phyloP scores from a whole-genome alignment of 192 early-diverging fungal genomes.

The Linnemannia schmuckeri region DNA sequence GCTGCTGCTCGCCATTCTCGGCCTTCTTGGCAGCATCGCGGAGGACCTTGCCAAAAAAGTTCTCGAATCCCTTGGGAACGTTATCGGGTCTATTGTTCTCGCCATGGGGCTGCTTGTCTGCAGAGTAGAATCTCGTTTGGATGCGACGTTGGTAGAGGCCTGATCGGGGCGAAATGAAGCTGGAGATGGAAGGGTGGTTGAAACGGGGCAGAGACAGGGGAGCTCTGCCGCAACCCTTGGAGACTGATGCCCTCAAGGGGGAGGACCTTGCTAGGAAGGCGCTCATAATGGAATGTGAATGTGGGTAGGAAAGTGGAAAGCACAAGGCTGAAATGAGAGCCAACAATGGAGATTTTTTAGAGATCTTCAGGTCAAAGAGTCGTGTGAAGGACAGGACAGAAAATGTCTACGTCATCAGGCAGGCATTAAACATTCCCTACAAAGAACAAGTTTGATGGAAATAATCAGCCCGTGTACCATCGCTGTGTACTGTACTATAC shows the following conservation, averaged over 20 bases:
- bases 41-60: constrained; percentile 75
- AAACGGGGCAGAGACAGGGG: constrained; percentile 2
- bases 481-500: too few relatives aligned
- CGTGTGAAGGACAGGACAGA: too few relatives aligned
- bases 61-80: constrained; percentile 80
- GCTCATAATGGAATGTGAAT: constrained; percentile 26
- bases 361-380: background rate
- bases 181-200: background rate
- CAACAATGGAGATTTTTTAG: background rate
- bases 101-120: constrained; percentile 30
- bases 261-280: constrained; percentile 43
- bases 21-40: constrained; percentile 48
- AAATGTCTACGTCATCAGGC: background rate
- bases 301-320: background rate
- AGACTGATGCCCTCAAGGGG: constrained; percentile 5
- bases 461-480: too few relatives aligned
- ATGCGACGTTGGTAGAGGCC: background rate
- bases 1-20: constrained; percentile 45
- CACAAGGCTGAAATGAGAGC: background rate
- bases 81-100: constrained; percentile 40
- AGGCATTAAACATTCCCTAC: too few relatives aligned
- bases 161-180: background rate
- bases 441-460: too few relatives aligned
- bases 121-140: constrained; percentile 24
- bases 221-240: constrained; percentile 10